phyloP scores from a whole-genome alignment of 139 green algal species.

The Chlamydomonas asymmetrica region DNA sequence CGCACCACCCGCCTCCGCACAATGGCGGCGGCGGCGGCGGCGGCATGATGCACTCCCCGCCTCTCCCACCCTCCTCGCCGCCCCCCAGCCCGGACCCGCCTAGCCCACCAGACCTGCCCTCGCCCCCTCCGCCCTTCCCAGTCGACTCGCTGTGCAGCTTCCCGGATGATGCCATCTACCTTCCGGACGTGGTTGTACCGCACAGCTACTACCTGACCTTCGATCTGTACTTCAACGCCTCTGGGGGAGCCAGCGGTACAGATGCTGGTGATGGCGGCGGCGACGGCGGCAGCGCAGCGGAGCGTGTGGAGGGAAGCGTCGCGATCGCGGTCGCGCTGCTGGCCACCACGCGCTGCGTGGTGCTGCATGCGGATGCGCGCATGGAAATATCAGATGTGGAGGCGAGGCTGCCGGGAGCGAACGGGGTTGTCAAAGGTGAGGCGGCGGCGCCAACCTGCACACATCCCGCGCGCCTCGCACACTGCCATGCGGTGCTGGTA shows the following conservation, averaged over 20 bases:
- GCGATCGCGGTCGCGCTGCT: constrained; percentile 42
- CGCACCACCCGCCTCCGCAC: no score
- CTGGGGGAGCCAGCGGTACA: neutral
- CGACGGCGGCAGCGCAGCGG: neutral
- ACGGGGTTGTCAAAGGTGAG: neutral
- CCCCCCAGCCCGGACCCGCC: neutral
- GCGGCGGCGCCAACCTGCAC: neutral
- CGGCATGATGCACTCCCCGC: no score
- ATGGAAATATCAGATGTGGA: constrained; percentile 41
- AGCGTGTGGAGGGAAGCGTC: constrained; percentile 32
- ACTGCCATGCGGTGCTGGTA: neutral
- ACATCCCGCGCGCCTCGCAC: neutral
- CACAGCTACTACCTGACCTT: constrained; percentile 58
- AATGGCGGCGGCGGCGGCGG: no score
- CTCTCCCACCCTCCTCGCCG: neutral
- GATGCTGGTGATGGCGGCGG: neutral
- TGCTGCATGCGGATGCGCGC: constrained; percentile 58
- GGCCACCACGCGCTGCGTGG: constrained; percentile 55
- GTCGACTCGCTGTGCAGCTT: constrained; percentile 43
- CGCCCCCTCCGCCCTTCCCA: neutral
- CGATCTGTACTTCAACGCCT: constrained; percentile 34
- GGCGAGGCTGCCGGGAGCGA: neutral
- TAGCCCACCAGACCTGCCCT: neutral
- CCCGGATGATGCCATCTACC: constrained; percentile 37
- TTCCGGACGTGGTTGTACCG: constrained; percentile 47